Base-by-base conservation (phyloP, 2,329 filamentous ascomycete species). In the Calonectria crousiana region DNA sequence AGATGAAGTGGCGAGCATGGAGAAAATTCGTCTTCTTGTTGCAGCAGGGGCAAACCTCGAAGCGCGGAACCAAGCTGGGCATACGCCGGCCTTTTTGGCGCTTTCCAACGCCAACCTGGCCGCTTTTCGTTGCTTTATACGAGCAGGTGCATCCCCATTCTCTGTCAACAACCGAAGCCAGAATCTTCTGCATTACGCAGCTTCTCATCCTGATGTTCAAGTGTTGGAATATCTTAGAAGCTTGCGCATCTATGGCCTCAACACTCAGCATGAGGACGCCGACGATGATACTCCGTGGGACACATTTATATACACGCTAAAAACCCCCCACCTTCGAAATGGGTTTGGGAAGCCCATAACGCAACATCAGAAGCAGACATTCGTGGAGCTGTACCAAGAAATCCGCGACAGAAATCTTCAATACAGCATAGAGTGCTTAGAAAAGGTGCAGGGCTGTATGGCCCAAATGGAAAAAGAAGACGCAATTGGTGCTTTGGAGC, bases 351-450 rank as follows among this genome's bases (percentile, higher is more conserved):
- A 58, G 44, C 36, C 56, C 4, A 60, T 67, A 0, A 23, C 16
- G 1, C 9, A 14, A 2, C 14, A 28, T 1, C 38, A 73, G 36
- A 41, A 70, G 51, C 0, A 67, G 0, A 3, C 9, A 0, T 70
- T 70, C 18, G 66, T 52, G 6, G 11, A 52, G 18, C 30, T 70
- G 6, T 66, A 66, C 34, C 51, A 38, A 16, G 71, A 30, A 11
- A 60, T 73, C 26, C 66, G 67, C 16, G 26, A 73, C 6, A 51
- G 67, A 36, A 73, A 73, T 9, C 5, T 73, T 1, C 26, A 62
- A 8, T 6, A 53, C 2, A 10, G 49, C 5, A 70, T 73, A 18
- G 14, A 23, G 0, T 18, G 30, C 16, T 6, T 73, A 13, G 23
- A 69, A 23, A 4, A n/a, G 6, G 47, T 49, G 16, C 26, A 47